A percentile compares a stretch with the other conserved stretches of the same genome.
These are phyloP conservation scores for Pichia manshurica DNA, from an alignment of 805 yeast genomes.

Conservation along the genomic window DNA sequence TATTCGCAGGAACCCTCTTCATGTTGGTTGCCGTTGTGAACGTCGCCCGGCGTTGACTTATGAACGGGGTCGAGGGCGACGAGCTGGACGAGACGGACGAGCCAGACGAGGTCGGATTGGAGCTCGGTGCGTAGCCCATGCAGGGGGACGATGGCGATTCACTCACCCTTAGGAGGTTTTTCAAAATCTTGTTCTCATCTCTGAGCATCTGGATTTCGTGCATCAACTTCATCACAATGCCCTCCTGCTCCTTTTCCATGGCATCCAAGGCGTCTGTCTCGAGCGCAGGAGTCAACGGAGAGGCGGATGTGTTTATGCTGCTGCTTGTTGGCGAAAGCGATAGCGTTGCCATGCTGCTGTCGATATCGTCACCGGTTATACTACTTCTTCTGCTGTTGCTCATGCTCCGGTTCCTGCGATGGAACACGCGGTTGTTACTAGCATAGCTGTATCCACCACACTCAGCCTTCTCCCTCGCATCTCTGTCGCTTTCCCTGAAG, in stretches of 20 bases:
- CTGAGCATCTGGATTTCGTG: constrained; percentile 50
- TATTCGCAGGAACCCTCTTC: constrained; percentile 15
- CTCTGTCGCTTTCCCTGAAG: too few species aligned
- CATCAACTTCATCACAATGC: constrained; percentile 61
- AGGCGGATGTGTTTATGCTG: not conserved
- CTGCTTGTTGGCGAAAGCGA: not conserved
- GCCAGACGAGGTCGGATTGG: constrained; percentile 15
- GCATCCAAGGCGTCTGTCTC: constrained; percentile 41
- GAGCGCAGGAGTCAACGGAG: not conserved
- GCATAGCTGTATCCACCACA: too few species aligned
- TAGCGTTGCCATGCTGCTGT: not conserved
- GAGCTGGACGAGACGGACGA: constrained; percentile 10
- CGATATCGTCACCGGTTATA: not conserved
- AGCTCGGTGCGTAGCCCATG: constrained; percentile 12
- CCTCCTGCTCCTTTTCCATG: constrained; percentile 74
- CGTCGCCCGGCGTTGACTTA: constrained; percentile 23
- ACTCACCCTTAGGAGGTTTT: constrained; percentile 22
- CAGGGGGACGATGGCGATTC: constrained; percentile 11
- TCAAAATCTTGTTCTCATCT: constrained; percentile 45
- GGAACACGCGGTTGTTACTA: too few species aligned
- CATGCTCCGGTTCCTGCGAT: too few species aligned
- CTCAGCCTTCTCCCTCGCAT: too few species aligned
- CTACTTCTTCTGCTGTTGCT: too few species aligned
- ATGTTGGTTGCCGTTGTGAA: constrained; percentile 21
- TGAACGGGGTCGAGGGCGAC: not conserved